Evolutionary conservation across 371 early-diverging fungal genomes (phyloP).

Genomic region (Syncephalis plumigaleata): DNA sequence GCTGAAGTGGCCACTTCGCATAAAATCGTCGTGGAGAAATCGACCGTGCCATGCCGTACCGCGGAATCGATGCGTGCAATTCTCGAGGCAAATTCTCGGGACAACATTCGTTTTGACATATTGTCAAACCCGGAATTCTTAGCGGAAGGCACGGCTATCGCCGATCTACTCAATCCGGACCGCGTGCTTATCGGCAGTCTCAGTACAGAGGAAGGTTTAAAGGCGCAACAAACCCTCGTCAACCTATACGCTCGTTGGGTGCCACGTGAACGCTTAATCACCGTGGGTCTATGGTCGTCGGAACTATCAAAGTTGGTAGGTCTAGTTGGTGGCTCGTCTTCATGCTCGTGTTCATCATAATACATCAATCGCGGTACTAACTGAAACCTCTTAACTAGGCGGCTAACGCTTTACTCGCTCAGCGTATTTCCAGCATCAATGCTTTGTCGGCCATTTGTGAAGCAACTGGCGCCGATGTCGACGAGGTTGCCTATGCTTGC

Average conservation of each 20-base stretch:
- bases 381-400: slow-evolving; percentile 26
- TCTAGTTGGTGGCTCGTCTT: no score
- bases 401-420: slow-evolving; percentile 89
- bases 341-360: not conserved
- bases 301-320: slow-evolving; percentile 79
- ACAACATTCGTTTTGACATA: slow-evolving; percentile 63
- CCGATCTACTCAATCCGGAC: slow-evolving; percentile 74
- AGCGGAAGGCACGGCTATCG: slow-evolving; percentile 87
- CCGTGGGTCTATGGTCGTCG: slow-evolving; percentile 87
- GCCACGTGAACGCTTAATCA: slow-evolving; percentile 68
- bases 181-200: slow-evolving; percentile 85
- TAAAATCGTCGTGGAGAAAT: slow-evolving; percentile 90
- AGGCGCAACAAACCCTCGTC: slow-evolving; percentile 58
- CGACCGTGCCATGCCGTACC: slow-evolving; percentile 91
- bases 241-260: slow-evolving; percentile 68
- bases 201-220: slow-evolving; percentile 52
- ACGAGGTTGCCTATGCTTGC: slow-evolving; percentile 84
- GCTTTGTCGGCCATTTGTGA: slow-evolving; percentile 86
- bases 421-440: slow-evolving; percentile 90
- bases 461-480: slow-evolving; percentile 89
- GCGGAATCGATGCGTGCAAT: slow-evolving; percentile 79
- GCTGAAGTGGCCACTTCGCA: slow-evolving; percentile 64
- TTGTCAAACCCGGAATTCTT: slow-evolving; percentile 94
- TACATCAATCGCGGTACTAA: not conserved
- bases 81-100: slow-evolving; percentile 61